phyloP scores from a whole-genome alignment of 495 filamentous ascomycete genomes.

The Halenospora varia region DNA sequence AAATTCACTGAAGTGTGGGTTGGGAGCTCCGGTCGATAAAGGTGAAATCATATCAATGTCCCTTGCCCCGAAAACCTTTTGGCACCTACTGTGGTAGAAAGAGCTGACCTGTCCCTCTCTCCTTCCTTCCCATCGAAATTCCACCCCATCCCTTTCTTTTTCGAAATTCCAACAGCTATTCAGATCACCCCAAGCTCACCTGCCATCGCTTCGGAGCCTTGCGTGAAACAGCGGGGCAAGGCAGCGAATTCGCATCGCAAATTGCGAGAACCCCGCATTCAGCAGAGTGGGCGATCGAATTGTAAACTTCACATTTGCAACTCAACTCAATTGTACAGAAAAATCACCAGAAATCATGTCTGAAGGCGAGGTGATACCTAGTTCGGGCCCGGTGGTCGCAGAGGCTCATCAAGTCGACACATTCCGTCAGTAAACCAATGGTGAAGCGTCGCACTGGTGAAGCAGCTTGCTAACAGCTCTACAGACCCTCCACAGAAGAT shows the following conservation, averaged over 20 bases:
- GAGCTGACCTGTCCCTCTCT: conserved; percentile 3
- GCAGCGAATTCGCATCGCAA: neutral
- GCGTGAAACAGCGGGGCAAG: neutral
- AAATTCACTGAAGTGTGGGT: neutral
- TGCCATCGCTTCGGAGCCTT: neutral
- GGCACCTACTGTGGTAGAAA: conserved; percentile 14
- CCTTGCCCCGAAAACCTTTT: conserved; percentile 8
- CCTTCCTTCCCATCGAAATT: conserved; percentile 1
- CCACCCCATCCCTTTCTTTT: conserved; percentile 4
- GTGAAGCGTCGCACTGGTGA: conserved; percentile 9
- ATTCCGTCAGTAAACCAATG: conserved; percentile 61
- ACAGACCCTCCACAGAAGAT: conserved; percentile 53
- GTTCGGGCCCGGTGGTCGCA: conserved; percentile 64
- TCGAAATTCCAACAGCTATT: neutral
- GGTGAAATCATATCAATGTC: conserved; percentile 4
- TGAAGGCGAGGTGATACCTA: conserved; percentile 50
- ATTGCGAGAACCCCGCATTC: conserved; percentile 8
- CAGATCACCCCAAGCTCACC: neutral
- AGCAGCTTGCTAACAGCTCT: conserved; percentile 9
- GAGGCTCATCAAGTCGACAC: conserved; percentile 87
- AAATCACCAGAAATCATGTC: conserved; percentile 52
- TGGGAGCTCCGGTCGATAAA: conserved; percentile 6
- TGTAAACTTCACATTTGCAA: neutral
- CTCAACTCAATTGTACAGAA: neutral
- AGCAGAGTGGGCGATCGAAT: neutral